These are phyloP conservation scores for Fusarium sp. DNA, from an alignment of 2,329 filamentous ascomycete species.

Conservation along the genomic window DNA sequence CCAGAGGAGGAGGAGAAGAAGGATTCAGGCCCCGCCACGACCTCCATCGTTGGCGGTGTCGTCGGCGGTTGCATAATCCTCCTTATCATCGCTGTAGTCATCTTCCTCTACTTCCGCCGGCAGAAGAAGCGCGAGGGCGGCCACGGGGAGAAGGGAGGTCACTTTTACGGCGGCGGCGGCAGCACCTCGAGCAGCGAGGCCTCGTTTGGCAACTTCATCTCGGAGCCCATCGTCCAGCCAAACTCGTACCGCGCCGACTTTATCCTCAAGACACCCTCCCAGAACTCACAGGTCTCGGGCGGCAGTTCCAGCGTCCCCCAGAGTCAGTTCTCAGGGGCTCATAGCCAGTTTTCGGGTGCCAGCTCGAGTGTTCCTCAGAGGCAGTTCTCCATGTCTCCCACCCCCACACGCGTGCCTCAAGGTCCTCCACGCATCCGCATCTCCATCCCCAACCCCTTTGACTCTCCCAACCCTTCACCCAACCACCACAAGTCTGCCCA, in stretches of 20 bases:
- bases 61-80: conserved; percentile 58
- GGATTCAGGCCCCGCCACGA: conserved; percentile 46
- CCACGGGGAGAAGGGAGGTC: conserved; percentile 34
- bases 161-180: conserved; percentile 19
- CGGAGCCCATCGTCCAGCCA: conserved; percentile 63
- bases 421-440: conserved; percentile 37
- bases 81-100: conserved; percentile 51
- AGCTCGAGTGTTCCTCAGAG: background rate
- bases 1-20: conserved; percentile 11
- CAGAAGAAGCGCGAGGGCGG: conserved; percentile 34
- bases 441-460: conserved; percentile 51
- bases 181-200: conserved; percentile 36
- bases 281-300: conserved; percentile 1
- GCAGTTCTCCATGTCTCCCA: background rate
- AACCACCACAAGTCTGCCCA: conserved; percentile 33
- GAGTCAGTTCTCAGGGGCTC: conserved; percentile 1
- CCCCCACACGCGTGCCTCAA: background rate
- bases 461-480: conserved; percentile 46
- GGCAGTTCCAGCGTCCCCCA: background rate
- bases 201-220: conserved; percentile 60
- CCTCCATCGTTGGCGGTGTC: conserved; percentile 59
- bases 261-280: conserved; percentile 53
- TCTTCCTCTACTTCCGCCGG: conserved; percentile 54
- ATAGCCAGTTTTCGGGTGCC: conserved; percentile 11
- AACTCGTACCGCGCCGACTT: conserved; percentile 63